Evolutionary conservation across 169 alveolate species (phyloP), one percentile per base, ranked within the genome.

Genomic region (Fabrea salina): DNA sequence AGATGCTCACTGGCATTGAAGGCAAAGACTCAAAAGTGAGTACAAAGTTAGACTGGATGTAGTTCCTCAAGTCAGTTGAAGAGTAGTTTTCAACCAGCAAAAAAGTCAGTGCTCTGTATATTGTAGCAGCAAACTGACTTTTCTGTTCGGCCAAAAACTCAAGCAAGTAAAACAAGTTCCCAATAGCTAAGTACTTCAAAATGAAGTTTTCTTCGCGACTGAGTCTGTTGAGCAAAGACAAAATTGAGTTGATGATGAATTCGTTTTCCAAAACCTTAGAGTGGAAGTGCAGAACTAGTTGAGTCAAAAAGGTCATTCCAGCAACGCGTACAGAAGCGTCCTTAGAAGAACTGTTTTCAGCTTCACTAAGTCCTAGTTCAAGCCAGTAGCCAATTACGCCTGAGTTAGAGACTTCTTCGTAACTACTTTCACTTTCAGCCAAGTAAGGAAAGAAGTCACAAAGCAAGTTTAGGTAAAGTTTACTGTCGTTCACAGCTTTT

Each of bases 31-130:
- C 76, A 76, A 89, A 94, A 35, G 82, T 68, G 39, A 72, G 49
- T 19, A 56, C 76, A 74, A 91, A 94, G 66, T 94, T 91, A n/a
- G 86, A 71, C 61, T 90, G 53, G 53, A 94, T 74, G 47, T 84
- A 87, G 50, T 94, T 94, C 74, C 97, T 85, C 25, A 91, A 83
- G 19, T 84, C 87, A 32, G 70, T 50, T 67, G 89, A 90, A 19
- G 82, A 51, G 76, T 90, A 94, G 75, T 88, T 84, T 56, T 94
- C 97, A 19, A 94, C 90, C 33, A 91, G 77, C 8, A 86, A 71
- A 82, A 94, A 90, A 7, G 95, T 94, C 53, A 94, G 80, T 5
- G 92, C 83, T 71, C 91, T 91, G 72, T 94, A 94, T 19, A 94
- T 80, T 3, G 86, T 83, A 7, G 96, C 95, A 2, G 95, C 97